Evolutionary conservation across 2,329 filamentous ascomycete species (phyloP).

Genomic region (Cercospora sojina): DNA sequence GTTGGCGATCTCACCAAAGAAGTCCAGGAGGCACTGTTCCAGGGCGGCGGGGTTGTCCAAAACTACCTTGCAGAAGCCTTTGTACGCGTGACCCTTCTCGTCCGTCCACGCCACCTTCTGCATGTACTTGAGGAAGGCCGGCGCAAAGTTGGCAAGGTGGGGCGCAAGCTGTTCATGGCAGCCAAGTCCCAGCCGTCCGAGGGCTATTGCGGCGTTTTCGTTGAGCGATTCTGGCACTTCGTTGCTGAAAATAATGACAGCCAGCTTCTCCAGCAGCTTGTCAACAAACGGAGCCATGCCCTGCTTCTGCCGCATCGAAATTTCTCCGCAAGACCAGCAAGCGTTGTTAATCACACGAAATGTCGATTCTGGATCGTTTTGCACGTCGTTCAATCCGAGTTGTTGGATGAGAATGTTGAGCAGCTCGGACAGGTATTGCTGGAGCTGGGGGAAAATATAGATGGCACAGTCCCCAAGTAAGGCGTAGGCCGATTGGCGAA

Average conservation of each 20-base stretch:
- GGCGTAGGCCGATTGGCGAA: conserved; percentile 93
- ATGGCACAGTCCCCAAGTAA: conserved; percentile 92
- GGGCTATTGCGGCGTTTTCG: conserved; percentile 91
- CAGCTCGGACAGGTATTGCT: conserved; percentile 69
- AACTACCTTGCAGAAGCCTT: conserved; percentile 83
- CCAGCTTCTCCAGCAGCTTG: conserved; percentile 71
- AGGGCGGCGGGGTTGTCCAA: conserved; percentile 86
- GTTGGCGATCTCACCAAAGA: conserved; percentile 79
- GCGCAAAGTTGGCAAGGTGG: conserved; percentile 75
- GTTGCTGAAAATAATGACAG: conserved; percentile 80
- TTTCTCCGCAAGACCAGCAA: conserved; percentile 94
- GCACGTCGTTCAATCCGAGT: conserved; percentile 69
- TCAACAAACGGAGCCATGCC: conserved; percentile 75
- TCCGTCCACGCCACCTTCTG: conserved; percentile 81
- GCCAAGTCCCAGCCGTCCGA: conserved; percentile 81
- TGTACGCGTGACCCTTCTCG: conserved; percentile 91
- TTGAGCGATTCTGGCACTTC: conserved; percentile 82
- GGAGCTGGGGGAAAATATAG: conserved; percentile 81
- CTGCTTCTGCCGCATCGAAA: conserved; percentile 72
- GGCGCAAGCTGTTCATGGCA: conserved; percentile 75
- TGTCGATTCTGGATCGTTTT: conserved; percentile 76
- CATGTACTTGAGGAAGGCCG: conserved; percentile 78
- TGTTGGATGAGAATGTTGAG: conserved; percentile 83
- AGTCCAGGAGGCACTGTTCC: conserved; percentile 78
- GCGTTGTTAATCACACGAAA: conserved; percentile 98